Evolutionary conservation across 176 grass and related monocot species (phyloP).

Genomic region (Aegilops tauschii): DNA sequence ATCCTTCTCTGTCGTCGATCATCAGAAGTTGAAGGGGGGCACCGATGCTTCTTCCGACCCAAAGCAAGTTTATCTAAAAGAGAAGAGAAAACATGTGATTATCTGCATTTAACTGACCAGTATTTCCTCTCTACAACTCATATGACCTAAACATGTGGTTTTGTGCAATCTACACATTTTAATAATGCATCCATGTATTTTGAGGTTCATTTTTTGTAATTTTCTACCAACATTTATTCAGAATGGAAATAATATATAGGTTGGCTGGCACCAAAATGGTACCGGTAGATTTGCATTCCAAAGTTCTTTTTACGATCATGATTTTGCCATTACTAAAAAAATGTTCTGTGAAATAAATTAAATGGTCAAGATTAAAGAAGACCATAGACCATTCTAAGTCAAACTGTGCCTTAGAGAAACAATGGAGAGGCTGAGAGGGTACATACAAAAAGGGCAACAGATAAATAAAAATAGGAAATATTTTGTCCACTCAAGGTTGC

Average conservation of each 20-base stretch:
- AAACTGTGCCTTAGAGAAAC: constrained; percentile 1
- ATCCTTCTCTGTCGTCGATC: constrained; percentile 71
- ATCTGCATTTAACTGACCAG: neutral
- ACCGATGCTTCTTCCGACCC: constrained; percentile 39
- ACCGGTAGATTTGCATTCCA: neutral
- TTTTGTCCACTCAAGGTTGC: neutral
- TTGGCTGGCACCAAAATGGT: neutral
- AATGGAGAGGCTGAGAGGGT: neutral
- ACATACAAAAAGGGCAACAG: neutral
- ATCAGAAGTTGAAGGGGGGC: constrained; percentile 47
- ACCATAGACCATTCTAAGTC: neutral
- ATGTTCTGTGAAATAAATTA: neutral
- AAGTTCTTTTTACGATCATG: neutral
- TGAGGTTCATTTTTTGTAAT: neutral
- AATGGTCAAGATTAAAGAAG: neutral
- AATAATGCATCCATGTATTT: neutral
- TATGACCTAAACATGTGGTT: neutral
- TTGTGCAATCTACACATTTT: neutral
- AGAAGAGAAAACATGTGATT: constrained; percentile 22
- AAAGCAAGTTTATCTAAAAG: constrained; percentile 35
- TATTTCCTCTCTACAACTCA: constrained; percentile 27
- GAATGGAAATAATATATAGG: neutral
- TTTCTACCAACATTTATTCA: neutral
- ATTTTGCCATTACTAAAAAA: neutral
- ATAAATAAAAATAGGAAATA: constrained; percentile 7